Conservation (phyloP, 352 stramenopile species). For the Phytophthora citrophthora region DNA sequence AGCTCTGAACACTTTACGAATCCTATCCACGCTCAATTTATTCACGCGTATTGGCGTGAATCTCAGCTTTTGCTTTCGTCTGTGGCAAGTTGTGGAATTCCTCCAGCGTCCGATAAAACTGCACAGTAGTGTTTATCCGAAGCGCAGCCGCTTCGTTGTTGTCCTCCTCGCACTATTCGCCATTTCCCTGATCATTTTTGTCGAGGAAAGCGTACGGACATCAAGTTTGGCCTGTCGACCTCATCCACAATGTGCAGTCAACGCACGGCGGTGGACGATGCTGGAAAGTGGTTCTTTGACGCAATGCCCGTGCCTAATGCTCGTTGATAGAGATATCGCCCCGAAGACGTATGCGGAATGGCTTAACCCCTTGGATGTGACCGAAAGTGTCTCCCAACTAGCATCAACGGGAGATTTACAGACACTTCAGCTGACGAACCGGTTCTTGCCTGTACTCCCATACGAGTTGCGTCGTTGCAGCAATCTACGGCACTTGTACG, state of each 20-base stretch:
- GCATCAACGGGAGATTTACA: conserved; percentile 10
- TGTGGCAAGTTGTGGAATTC: conserved; percentile 7
- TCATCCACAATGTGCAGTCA: conserved; percentile 35
- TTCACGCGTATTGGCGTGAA: conserved; percentile 39
- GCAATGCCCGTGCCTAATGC: conserved; percentile 49
- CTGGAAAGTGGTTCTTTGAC: conserved; percentile 10
- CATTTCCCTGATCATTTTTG: conserved; percentile 10
- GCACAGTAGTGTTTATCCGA: conserved; percentile 17
- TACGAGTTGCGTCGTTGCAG: background rate
- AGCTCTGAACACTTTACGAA: conserved; percentile 36
- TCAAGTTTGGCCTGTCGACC: conserved; percentile 13
- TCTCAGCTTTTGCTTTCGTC: conserved; percentile 27
- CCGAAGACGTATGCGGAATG: conserved; percentile 37
- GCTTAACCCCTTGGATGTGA: conserved; percentile 34
- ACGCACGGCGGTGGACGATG: conserved; percentile 33
- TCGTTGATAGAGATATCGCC: conserved; percentile 38
- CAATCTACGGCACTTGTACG: background rate
- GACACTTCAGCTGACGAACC: background rate
- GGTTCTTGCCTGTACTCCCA: background rate
- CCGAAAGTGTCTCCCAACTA: conserved; percentile 33
- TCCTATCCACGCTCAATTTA: conserved; percentile 30
- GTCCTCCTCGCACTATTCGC: conserved; percentile 15
- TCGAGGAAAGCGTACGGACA: conserved; percentile 21
- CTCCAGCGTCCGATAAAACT: background rate
- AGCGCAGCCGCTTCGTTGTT: conserved; percentile 2